phyloP scores from a whole-genome alignment of 805 yeast species.

The Zygosaccharomyces gambellarensis region DNA sequence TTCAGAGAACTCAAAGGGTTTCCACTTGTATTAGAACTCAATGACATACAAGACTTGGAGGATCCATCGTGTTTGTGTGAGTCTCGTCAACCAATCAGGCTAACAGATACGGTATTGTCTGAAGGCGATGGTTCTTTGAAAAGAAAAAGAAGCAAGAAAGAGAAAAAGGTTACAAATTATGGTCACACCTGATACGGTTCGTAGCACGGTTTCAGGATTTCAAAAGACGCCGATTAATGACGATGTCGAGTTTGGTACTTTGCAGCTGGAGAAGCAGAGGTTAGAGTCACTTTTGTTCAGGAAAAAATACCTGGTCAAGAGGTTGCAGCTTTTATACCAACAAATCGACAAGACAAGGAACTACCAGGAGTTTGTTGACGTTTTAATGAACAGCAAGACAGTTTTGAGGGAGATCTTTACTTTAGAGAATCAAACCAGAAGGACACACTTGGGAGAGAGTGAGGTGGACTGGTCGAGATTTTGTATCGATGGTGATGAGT shows the following conservation, averaged over 20 bases:
- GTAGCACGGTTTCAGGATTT: constrained; percentile 19
- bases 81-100: no score
- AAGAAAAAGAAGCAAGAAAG: not conserved
- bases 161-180: constrained; percentile 2
- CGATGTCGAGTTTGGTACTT: constrained; percentile 22
- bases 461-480: constrained; percentile 27
- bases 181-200: constrained; percentile 18
- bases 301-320: constrained; percentile 20
- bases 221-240: constrained; percentile 22
- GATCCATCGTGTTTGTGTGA: not conserved
- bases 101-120: not conserved
- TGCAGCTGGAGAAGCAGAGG: constrained; percentile 21
- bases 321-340: constrained; percentile 24
- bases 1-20: not conserved
- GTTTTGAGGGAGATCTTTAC: constrained; percentile 31
- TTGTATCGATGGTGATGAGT: constrained; percentile 25
- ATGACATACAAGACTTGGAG: not conserved
- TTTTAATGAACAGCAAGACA: constrained; percentile 22
- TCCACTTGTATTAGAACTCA: not conserved
- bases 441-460: constrained; percentile 4
- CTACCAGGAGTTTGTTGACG: constrained; percentile 31
- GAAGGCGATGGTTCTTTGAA: not conserved
- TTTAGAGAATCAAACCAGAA: constrained; percentile 20
- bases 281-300: constrained; percentile 20
- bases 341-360: constrained; percentile 29